These are phyloP conservation scores for Hericium coralloides DNA, from an alignment of 768 basidiomycete species.

Conservation along the genomic window DNA sequence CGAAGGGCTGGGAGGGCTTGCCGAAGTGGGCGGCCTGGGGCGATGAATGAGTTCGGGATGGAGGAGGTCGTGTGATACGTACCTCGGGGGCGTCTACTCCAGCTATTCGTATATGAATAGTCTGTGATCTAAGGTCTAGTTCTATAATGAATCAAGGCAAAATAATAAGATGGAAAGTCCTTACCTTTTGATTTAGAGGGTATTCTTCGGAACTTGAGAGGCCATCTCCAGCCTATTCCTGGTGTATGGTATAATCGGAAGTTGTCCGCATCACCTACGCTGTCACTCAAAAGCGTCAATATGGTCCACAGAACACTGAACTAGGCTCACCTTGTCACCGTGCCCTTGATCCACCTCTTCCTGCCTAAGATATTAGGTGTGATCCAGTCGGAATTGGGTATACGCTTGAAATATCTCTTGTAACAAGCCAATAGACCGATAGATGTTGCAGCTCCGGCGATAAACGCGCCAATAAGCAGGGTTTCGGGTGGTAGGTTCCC, in stretches of 20 bases:
- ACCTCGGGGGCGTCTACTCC: constrained; percentile 95
- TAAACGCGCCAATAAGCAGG: constrained; percentile 21
- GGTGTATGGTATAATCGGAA: constrained; percentile 87
- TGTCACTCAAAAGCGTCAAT: constrained; percentile 18
- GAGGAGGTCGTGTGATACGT: constrained; percentile 3
- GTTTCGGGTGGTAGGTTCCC: background rate
- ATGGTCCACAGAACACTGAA: background rate
- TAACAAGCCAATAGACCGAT: constrained; percentile 32
- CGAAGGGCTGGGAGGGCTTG: constrained; percentile 63
- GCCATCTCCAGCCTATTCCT: constrained; percentile 63
- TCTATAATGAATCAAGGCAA: background rate
- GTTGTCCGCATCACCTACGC: constrained; percentile 84
- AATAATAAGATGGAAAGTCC: background rate
- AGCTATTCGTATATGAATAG: constrained; percentile 81
- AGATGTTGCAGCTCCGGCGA: constrained; percentile 16
- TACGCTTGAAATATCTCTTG: constrained; percentile 45
- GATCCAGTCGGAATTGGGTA: constrained; percentile 61
- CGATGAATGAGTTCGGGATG: background rate
- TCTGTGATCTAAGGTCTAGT: constrained; percentile 67
- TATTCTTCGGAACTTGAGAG: constrained; percentile 56
- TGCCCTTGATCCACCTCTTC: constrained; percentile 65
- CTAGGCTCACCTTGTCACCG: constrained; percentile 62
- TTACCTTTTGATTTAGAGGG: constrained; percentile 53
- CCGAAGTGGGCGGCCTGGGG: constrained; percentile 77
- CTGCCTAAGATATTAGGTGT: constrained; percentile 50